Evolutionary conservation across 495 filamentous ascomycete species (phyloP).

Genomic region (Bombardia bombarda): DNA sequence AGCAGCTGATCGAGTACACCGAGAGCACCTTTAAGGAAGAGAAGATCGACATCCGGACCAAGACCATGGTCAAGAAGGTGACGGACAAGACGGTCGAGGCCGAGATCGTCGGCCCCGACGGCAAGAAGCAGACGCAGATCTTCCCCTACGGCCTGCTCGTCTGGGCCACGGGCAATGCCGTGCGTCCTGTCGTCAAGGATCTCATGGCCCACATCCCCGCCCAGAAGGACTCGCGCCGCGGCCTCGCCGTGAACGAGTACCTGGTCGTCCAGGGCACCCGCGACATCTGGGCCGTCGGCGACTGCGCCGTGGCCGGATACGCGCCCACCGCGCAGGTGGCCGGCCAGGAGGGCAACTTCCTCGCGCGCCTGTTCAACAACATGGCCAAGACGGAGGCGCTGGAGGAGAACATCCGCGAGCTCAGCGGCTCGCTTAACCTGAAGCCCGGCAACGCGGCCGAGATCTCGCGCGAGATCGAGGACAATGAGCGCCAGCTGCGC

Average conservation of each 20-base stretch:
- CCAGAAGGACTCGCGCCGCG: slow-evolving; percentile 89
- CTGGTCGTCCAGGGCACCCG: slow-evolving; percentile 94
- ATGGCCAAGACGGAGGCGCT: slow-evolving; percentile 86
- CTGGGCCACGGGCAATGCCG: slow-evolving; percentile 96
- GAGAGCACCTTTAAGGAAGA: slow-evolving; percentile 98
- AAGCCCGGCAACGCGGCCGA: slow-evolving; percentile 51
- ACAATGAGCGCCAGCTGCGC: slow-evolving; percentile 74
- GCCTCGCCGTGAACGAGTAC: slow-evolving; percentile 95
- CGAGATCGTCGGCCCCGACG: slow-evolving; percentile 77
- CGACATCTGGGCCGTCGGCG: slow-evolving; percentile 78
- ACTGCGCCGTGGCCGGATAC: slow-evolving; percentile 93
- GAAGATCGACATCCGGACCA: slow-evolving; percentile 90
- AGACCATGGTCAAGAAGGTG: slow-evolving; percentile 98
- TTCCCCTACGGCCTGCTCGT: slow-evolving; percentile 95
- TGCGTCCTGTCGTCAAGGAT: slow-evolving; percentile 81
- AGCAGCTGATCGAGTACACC: slow-evolving; percentile 98
- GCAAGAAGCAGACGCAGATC: slow-evolving; percentile 67
- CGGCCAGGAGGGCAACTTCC: slow-evolving; percentile 89
- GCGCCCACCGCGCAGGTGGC: slow-evolving; percentile 97
- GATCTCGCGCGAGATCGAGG: slow-evolving; percentile 69
- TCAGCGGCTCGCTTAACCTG: slow-evolving; percentile 43
- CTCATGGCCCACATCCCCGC: slow-evolving; percentile 88
- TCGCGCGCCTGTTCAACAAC: slow-evolving; percentile 93
- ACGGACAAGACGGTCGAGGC: slow-evolving; percentile 93
- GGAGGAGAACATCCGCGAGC: slow-evolving; percentile 61